Base-by-base conservation (phyloP, 2,329 filamentous ascomycete genomes). In the Colletotrichum liriopes region DNA sequence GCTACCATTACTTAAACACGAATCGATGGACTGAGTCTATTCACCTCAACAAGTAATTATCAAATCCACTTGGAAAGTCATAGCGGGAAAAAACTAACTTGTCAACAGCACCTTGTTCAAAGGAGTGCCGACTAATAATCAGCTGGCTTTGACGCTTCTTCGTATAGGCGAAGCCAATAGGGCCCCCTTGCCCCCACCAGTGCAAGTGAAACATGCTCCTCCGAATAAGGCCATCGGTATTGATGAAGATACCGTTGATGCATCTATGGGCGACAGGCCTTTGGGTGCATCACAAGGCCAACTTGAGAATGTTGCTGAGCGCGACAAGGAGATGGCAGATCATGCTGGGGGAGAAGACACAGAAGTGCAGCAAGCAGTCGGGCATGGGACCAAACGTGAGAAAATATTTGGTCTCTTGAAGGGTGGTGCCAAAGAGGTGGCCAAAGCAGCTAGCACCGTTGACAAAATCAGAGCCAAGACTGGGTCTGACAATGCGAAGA, bases 101-200 rank as follows among this genome's bases (percentile, higher is more conserved):
- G 7, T 1, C 1, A 8, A n/a, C 70, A 92, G 91, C 80, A 91
- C 90, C 2, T 77, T 93, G 1, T 86, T 93, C 61, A 91, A 91
- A 76, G 90, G 91, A 11, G 89, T 93, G 0, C 91, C 91, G 1
- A 93, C 91, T 5, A 92, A 93, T 77, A 90, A 91, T 20, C 91
- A 93, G 77, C 86, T 93, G 43, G 89, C 91, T 1, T 81, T 93
- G 51, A 93, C 91, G 0, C 84, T 93, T 1, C 86, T 93, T 18
- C 89, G 91, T 18, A 87, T 93, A 51, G 91, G 91, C 61, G 91
- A 93, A 80, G 87, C 87, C 4, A 92, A 92, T 78, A 90, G 90
- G 73, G 88, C 91, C n/a, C 91, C 91, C 7, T 79, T 93, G 0
- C 90, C 91, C 23, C 86, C 81, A 6, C 78, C 77, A 2, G 64